Percentiles rank a stretch among this genome's conserved stretches.
Evolutionary conservation across 2,329 filamentous ascomycete species (phyloP).

Genomic region (Colletotrichum eremochloae): DNA sequence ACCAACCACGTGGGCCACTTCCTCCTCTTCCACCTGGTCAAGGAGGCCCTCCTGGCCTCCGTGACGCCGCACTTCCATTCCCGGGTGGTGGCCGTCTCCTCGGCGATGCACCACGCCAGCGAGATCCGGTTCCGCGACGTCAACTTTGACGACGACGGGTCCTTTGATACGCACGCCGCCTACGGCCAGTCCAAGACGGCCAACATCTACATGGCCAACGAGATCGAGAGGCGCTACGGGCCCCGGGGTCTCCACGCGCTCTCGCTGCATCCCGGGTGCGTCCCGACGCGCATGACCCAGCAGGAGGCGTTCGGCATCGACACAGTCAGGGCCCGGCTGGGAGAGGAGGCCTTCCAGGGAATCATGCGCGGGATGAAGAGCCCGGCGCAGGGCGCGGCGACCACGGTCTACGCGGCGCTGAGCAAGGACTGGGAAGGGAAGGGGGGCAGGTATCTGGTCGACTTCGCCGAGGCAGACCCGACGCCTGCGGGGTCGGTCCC

Average conservation of each 20-base stretch:
- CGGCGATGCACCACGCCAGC: conserved; percentile 55
- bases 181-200: conserved; percentile 62
- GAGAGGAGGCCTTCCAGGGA: neutral
- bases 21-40: too few species aligned
- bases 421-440: conserved; percentile 57
- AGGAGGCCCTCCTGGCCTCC: too few species aligned
- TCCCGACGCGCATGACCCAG: conserved; percentile 18
- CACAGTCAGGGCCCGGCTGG: neutral
- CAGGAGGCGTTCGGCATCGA: neutral
- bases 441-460: conserved; percentile 60
- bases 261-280: conserved; percentile 24
- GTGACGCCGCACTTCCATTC: too few species aligned
- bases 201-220: too few species aligned
- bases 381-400: conserved; percentile 61
- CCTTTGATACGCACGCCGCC: conserved; percentile 53
- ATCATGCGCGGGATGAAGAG: conserved; percentile 12
- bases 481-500: conserved; percentile 7
- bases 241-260: conserved; percentile 49
- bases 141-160: conserved; percentile 32
- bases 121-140: conserved; percentile 20
- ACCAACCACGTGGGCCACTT: too few species aligned
- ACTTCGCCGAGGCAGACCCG: conserved; percentile 49
- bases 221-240: too few species aligned
- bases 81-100: conserved; percentile 51
- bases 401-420: conserved; percentile 59